Percentiles rank a stretch among this genome's conserved stretches.
These are phyloP conservation scores for Dysphania ambrosioides DNA, from an alignment of 148 eudicot species.

Conservation along the genomic window DNA sequence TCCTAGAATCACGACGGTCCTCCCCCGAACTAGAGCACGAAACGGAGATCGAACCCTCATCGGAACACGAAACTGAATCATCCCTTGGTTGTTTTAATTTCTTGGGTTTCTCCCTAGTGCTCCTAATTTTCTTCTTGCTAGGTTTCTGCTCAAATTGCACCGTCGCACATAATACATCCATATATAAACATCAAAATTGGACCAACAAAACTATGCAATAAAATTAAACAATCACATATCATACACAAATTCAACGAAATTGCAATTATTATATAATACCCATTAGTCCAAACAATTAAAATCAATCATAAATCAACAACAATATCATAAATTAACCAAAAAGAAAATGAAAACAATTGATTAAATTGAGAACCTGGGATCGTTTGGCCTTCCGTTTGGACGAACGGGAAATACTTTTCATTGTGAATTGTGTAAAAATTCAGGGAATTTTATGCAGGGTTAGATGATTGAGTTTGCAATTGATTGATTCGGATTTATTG, in stretches of 20 bases:
- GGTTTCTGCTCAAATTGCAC: conserved; percentile 39
- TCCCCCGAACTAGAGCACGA: conserved; percentile 38
- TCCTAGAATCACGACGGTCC: conserved; percentile 27
- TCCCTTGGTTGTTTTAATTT: conserved; percentile 37
- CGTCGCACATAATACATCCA: conserved; percentile 4
- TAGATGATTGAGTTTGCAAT: background rate
- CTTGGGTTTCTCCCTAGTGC: conserved; percentile 50
- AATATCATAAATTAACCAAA: conserved; percentile 1
- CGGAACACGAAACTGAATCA: conserved; percentile 40
- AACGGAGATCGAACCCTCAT: conserved; percentile 39
- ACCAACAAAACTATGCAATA: too few species aligned
- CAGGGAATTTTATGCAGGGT: background rate
- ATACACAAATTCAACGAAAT: background rate
- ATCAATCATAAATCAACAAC: background rate
- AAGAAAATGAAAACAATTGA: background rate
- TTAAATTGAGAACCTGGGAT: conserved; percentile 40
- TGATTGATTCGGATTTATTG: background rate
- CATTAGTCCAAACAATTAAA: background rate
- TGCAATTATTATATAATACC: background rate
- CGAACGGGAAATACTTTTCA: conserved; percentile 27
- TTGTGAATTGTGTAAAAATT: background rate
- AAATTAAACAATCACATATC: background rate
- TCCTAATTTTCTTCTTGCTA: conserved; percentile 52
- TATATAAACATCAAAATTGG: conserved; percentile 7
- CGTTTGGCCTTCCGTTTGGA: conserved; percentile 45